Evolutionary conservation across 2,329 filamentous ascomycete species (phyloP).

Genomic region (Aspergillus terreus): DNA sequence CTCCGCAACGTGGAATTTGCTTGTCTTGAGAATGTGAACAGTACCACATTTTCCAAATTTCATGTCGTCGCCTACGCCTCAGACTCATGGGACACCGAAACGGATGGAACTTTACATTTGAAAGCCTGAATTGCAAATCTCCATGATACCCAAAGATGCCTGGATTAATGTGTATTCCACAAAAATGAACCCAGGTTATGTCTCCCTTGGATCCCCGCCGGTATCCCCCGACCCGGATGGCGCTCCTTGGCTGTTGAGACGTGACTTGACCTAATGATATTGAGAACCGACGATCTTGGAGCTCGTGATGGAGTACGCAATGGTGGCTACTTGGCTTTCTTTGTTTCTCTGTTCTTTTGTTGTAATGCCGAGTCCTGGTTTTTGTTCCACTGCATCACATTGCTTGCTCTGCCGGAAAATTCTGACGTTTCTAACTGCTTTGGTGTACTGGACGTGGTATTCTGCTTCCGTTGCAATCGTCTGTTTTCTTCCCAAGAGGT

Average conservation of each 20-base stretch:
- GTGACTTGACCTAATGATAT: slow-evolving; percentile 14
- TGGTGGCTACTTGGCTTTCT: slow-evolving; percentile 26
- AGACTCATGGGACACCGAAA: slow-evolving; percentile 13
- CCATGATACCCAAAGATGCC: slow-evolving; percentile 9
- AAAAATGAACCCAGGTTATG: slow-evolving; percentile 10
- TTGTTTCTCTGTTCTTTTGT: slow-evolving; percentile 4
- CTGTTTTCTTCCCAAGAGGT: slow-evolving; percentile 19
- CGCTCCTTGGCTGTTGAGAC: slow-evolving; percentile 4
- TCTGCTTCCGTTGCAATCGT: slow-evolving; percentile 13
- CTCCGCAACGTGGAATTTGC: not conserved
- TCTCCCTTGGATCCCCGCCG: slow-evolving; percentile 3
- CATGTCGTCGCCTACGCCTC: not conserved
- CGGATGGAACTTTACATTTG: slow-evolving; percentile 15
- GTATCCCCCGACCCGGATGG: slow-evolving; percentile 6
- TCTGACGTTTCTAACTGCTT: slow-evolving; percentile 10
- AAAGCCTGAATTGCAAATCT: slow-evolving; percentile 13
- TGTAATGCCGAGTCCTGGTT: slow-evolving; percentile 16
- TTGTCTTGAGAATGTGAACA: too few relatives aligned
- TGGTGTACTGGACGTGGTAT: slow-evolving; percentile 17
- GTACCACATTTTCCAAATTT: too few relatives aligned
- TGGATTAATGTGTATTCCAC: slow-evolving; percentile 17
- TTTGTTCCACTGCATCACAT: slow-evolving; percentile 14
- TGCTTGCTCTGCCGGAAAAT: slow-evolving; percentile 10
- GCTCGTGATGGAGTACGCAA: slow-evolving; percentile 23
- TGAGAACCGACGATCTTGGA: slow-evolving; percentile 17